Evolutionary conservation across 768 basidiomycete genomes (phyloP).

Genomic region (Peribolospora kevripleyi): DNA sequence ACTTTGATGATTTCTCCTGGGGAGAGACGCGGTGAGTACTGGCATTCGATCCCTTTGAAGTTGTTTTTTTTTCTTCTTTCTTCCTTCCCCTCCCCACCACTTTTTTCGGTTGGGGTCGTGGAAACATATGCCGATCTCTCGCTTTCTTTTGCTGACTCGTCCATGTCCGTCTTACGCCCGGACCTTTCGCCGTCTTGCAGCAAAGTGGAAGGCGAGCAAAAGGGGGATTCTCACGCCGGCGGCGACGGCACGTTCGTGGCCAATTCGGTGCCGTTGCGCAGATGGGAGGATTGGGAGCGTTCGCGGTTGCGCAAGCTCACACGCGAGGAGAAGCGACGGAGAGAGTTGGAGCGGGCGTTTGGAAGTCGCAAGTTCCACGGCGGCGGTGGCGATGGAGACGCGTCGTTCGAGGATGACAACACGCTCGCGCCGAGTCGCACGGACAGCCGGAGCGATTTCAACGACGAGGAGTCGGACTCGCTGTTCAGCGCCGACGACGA

Average conservation of each 20-base stretch:
- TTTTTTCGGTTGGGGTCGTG: background rate
- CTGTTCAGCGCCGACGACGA: slow-evolving; percentile 66
- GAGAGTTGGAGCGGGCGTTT: slow-evolving; percentile 47
- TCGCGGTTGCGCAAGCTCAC: slow-evolving; percentile 72
- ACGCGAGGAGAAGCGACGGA: slow-evolving; percentile 57
- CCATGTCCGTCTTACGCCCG: background rate
- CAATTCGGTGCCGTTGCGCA: slow-evolving; percentile 58
- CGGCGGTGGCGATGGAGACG: slow-evolving; percentile 18
- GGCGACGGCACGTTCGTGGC: slow-evolving; percentile 30
- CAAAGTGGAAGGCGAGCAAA: slow-evolving; percentile 79
- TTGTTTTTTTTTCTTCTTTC: background rate
- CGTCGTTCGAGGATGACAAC: slow-evolving; percentile 33
- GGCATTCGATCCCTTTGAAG: background rate
- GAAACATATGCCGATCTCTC: no score
- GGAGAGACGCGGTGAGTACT: slow-evolving; percentile 70
- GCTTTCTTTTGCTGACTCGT: background rate
- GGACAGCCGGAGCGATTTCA: slow-evolving; percentile 16
- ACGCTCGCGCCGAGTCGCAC: slow-evolving; percentile 21
- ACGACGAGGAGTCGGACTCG: slow-evolving; percentile 50
- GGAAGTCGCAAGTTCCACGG: slow-evolving; percentile 16
- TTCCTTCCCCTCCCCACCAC: slow-evolving; percentile 6
- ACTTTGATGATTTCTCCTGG: slow-evolving; percentile 99
- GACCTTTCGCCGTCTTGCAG: slow-evolving; percentile 23
- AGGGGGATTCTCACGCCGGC: slow-evolving; percentile 50
- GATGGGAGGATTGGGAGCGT: slow-evolving; percentile 99